These are phyloP conservation scores for Salix viminalis DNA, from an alignment of 345 rosid genomes.

Conservation along the genomic window DNA sequence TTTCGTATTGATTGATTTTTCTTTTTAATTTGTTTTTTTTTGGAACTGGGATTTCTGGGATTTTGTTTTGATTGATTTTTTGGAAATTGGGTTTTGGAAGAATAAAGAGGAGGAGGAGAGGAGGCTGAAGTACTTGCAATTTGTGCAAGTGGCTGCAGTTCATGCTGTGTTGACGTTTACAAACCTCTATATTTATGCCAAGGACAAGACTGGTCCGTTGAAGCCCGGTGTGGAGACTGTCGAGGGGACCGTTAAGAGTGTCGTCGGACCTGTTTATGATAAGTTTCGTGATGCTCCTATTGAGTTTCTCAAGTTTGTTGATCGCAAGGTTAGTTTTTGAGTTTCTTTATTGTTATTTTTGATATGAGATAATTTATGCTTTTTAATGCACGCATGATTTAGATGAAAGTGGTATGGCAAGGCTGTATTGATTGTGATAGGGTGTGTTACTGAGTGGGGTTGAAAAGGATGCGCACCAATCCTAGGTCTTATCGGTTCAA, in stretches of 20 bases:
- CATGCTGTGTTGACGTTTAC: constrained; percentile 52
- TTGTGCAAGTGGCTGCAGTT: constrained; percentile 68
- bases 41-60: neutral
- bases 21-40: neutral
- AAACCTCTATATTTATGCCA: constrained; percentile 58
- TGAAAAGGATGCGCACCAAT: neutral
- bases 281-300: constrained; percentile 65
- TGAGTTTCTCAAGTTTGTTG: constrained; percentile 66
- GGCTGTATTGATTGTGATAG: neutral
- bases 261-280: constrained; percentile 69
- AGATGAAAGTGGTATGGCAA: neutral
- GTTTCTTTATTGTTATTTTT: neutral
- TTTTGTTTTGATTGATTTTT: neutral
- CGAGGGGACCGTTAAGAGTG: constrained; percentile 72
- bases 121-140: constrained; percentile 69
- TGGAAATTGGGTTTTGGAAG: neutral
- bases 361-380: no score
- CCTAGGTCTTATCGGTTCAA: neutral
- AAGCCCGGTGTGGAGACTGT: constrained; percentile 77
- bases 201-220: constrained; percentile 76
- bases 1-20: neutral
- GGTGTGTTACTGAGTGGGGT: neutral
- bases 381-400: neutral
- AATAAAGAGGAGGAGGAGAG: constrained; percentile 30
- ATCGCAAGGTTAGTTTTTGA: constrained; percentile 54